phyloP scores from a whole-genome alignment of 257 asterid genomes.

The Fraxinus cuspidata region DNA sequence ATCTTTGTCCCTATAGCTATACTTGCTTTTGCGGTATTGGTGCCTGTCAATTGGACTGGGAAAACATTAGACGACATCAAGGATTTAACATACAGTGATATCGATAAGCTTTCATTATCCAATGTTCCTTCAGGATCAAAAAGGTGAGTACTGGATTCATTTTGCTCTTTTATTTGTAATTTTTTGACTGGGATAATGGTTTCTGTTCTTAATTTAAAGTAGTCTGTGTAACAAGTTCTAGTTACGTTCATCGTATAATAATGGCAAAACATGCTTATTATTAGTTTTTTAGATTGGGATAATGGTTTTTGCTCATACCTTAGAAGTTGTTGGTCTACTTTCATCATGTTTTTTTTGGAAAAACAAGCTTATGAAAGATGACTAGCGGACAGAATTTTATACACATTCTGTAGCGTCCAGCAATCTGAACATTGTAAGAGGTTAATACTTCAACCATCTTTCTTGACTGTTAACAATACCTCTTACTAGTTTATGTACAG shows the following conservation, averaged over 20 bases:
- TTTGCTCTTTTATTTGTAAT: slow-evolving; percentile 18
- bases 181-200: slow-evolving; percentile 16
- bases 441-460: not conserved
- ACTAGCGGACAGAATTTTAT: not conserved
- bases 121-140: slow-evolving; percentile 76
- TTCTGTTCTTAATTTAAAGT: not conserved
- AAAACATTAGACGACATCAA: slow-evolving; percentile 44
- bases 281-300: not conserved
- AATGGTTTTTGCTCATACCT: not conserved
- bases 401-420: not conserved
- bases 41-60: slow-evolving; percentile 76
- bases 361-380: not conserved
- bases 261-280: slow-evolving; percentile 6
- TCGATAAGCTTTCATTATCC: slow-evolving; percentile 89
- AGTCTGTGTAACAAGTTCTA: not conserved
- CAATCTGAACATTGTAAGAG: not conserved
- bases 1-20: slow-evolving; percentile 73
- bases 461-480: not conserved
- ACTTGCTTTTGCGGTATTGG: slow-evolving; percentile 65
- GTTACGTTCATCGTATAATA: not conserved
- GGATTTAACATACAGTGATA: slow-evolving; percentile 65
- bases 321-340: not conserved
- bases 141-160: slow-evolving; percentile 48
- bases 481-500: not conserved
- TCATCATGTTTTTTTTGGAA: not conserved